Evolutionary conservation across 2,329 filamentous ascomycete species (phyloP), one percentile per base, ranked within the genome.

Genomic region (Xylariaceae sp.): DNA sequence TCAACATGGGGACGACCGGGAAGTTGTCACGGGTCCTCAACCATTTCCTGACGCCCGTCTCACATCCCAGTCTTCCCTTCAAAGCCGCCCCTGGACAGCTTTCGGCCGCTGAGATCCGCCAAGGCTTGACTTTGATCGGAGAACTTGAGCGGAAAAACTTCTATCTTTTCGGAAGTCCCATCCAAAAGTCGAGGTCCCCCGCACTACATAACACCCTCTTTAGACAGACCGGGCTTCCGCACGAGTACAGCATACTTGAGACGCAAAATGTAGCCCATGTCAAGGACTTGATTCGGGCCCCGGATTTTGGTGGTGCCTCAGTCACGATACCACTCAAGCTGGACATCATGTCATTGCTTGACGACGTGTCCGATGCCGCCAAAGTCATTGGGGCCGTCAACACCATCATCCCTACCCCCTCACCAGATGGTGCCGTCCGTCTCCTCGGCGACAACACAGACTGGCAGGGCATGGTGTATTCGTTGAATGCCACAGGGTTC

Each of bases 261-360:
- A 96, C 92, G 1, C 81, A 85, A 57, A 72, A 79, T 31, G 81
- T 76, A 10, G 70, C 74, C 6, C 78, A 87, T 34, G 75, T 96
- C 3, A 74, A 76, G 58, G 73, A 81, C 2, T 72, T 90, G 45
- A 86, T 99, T 53, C 82, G 81, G 7, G 74, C 83, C 1, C 75
- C 86, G 1, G 78, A 87, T 60, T 99, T 99, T 66, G 94, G 94
- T 7, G 94, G 94, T 52, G 93, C 90, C 3, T 97, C 91, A 3
- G 90, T 99, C 42, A 99, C 94, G 0, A 97, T 99, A 46, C 94
- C 94, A 1, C 77, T 99, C 49, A 99, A 99, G 74, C 76, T 94
- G 31, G 90, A 96, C 61, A 84, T 97, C 52, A 90, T 95, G 73
- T 78, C 82, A 0, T 72, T 93, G 5, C 75, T 99, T 13, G 91